These are phyloP conservation scores for Trypanosoma mega DNA, from an alignment of 208 protist species.

Conservation along the genomic window DNA sequence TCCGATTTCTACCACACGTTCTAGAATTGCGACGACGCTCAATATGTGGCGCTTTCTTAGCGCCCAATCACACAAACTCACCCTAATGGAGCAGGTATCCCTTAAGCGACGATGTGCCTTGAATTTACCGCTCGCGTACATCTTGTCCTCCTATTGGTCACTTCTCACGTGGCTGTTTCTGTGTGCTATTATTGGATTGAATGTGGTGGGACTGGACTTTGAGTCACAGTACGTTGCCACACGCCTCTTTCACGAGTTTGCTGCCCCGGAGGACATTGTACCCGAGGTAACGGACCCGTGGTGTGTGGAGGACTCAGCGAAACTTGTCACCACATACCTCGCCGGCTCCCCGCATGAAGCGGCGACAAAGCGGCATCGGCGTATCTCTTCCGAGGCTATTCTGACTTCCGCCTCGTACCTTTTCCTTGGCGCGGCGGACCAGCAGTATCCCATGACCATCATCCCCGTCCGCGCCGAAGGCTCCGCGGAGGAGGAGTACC, in stretches of 20 bases:
- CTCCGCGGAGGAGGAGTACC: constrained; percentile 53
- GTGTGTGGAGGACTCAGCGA: constrained; percentile 45
- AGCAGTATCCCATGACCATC: constrained; percentile 76
- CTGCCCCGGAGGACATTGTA: constrained; percentile 64
- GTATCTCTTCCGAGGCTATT: constrained; percentile 50
- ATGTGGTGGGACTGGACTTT: constrained; percentile 81
- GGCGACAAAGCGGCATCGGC: constrained; percentile 27
- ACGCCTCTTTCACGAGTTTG: constrained; percentile 75
- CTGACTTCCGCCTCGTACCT: constrained; percentile 79
- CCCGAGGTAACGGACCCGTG: constrained; percentile 29
- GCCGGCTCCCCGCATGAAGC: constrained; percentile 32
- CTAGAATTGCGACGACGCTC: constrained; percentile 82
- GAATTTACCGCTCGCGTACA: constrained; percentile 83
- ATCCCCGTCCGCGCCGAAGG: constrained; percentile 53
- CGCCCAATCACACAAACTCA: constrained; percentile 83
- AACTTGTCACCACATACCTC: constrained; percentile 63
- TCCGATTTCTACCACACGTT: constrained; percentile 84
- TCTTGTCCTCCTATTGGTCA: constrained; percentile 89
- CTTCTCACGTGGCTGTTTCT: constrained; percentile 73
- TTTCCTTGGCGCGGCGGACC: constrained; percentile 67
- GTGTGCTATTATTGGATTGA: constrained; percentile 57
- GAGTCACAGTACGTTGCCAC: constrained; percentile 86
- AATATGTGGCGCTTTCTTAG: constrained; percentile 89
- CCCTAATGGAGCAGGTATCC: constrained; percentile 59
- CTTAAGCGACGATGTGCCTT: constrained; percentile 81